Conservation (phyloP, 2,329 filamentous ascomycete genomes). For the Colletotrichum musae region DNA sequence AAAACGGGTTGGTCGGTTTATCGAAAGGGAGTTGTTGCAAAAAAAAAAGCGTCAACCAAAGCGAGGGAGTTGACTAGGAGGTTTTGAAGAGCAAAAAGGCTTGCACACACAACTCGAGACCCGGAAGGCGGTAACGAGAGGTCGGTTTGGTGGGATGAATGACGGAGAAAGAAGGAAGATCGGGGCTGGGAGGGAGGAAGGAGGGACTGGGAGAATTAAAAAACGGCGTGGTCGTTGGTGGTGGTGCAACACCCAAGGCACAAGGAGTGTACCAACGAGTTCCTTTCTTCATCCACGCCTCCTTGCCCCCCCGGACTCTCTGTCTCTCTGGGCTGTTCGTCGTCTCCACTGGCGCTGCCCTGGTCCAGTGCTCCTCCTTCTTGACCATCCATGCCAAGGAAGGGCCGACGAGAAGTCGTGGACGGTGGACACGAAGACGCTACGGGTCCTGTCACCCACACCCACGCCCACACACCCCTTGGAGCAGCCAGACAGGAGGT, state of each 20-base stretch:
- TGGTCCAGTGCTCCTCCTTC: constrained; percentile 17
- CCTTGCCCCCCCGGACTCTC: constrained; percentile 19
- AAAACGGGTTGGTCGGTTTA: constrained; percentile 36
- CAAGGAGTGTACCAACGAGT: constrained; percentile 10
- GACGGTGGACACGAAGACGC: constrained; percentile 24
- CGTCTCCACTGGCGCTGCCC: constrained; percentile 17
- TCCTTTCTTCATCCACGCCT: constrained; percentile 1
- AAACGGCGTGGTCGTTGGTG: constrained; percentile 38
- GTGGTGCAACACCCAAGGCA: constrained; percentile 19
- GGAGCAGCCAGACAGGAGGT: constrained; percentile 9
- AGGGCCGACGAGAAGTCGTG: constrained; percentile 39
- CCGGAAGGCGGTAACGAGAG: constrained; percentile 33
- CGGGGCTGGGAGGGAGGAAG: constrained; percentile 26
- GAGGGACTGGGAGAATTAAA: constrained; percentile 39
- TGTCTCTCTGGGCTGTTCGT: neutral
- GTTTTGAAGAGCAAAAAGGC: constrained; percentile 30
- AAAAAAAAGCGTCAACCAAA: constrained; percentile 40
- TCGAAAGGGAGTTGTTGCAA: constrained; percentile 23
- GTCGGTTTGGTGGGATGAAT: constrained; percentile 28
- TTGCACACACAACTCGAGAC: constrained; percentile 31
- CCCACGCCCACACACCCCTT: neutral
- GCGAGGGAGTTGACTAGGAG: constrained; percentile 40
- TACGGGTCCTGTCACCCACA: neutral
- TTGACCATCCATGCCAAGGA: constrained; percentile 36
- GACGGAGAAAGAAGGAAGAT: constrained; percentile 19